A percentile compares a stretch with the other conserved stretches of the same genome.
These are phyloP conservation scores for Euphorbia corollata DNA, from an alignment of 441 rosid genomes.

Conservation along the genomic window DNA sequence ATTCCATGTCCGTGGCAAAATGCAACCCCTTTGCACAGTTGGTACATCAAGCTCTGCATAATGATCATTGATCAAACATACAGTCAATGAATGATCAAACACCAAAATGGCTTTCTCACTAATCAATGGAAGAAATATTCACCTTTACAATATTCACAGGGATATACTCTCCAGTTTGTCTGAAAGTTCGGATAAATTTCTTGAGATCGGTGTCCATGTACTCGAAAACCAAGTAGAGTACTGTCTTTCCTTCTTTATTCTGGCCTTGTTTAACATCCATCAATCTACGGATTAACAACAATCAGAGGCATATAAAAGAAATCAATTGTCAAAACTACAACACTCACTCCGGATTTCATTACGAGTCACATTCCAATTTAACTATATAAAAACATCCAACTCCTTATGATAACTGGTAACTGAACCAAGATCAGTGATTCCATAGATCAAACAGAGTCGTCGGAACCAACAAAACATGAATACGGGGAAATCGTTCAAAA, in stretches of 20 bases:
- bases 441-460: not conserved
- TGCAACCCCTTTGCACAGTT: constrained; percentile 87
- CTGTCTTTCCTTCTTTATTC: no score
- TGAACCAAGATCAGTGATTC: not conserved
- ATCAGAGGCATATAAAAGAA: not conserved
- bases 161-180: constrained; percentile 21
- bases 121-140: not conserved
- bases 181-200: constrained; percentile 74
- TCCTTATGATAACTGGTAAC: not conserved
- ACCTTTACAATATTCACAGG: constrained; percentile 28
- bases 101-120: not conserved
- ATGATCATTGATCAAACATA: not conserved
- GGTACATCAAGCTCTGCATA: constrained; percentile 86
- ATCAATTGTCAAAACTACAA: not conserved
- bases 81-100: not conserved
- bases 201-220: constrained; percentile 92
- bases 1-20: constrained; percentile 97
- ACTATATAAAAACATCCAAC: not conserved
- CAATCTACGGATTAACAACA: constrained; percentile 35
- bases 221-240: constrained; percentile 73
- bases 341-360: not conserved
- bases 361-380: not conserved
- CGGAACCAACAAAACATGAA: not conserved
- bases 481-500: not conserved
- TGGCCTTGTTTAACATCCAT: constrained; percentile 53